Conservation (phyloP, 805 yeast species). For the Clavispora santaluciae region DNA sequence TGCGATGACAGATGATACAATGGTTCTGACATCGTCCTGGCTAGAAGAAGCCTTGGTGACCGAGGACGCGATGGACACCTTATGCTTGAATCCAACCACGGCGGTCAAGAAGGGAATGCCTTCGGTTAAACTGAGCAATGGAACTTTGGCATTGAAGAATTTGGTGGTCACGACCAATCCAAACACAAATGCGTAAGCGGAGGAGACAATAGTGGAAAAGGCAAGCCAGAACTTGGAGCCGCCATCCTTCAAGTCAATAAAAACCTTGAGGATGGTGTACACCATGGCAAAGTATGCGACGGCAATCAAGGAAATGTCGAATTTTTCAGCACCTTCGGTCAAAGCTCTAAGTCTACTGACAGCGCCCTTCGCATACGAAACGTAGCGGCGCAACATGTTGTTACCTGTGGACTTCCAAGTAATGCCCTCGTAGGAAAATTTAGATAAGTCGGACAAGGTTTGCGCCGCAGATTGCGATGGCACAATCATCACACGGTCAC, state of each 20-base stretch:
- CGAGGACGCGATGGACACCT: conserved; percentile 63
- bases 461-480: conserved; percentile 24
- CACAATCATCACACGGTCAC: conserved; percentile 38
- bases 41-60: conserved; percentile 41
- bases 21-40: conserved; percentile 36
- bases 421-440: conserved; percentile 37
- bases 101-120: conserved; percentile 93
- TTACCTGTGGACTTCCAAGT: conserved; percentile 60
- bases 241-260: conserved; percentile 64
- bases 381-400: conserved; percentile 52
- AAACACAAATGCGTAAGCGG: conserved; percentile 76
- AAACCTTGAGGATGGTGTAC: conserved; percentile 72
- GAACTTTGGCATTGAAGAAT: conserved; percentile 54
- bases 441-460: conserved; percentile 21
- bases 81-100: conserved; percentile 86
- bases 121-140: conserved; percentile 74
- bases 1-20: conserved; percentile 39
- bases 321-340: conserved; percentile 71
- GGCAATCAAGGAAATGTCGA: conserved; percentile 75
- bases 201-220: conserved; percentile 69
- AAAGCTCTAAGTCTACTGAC: conserved; percentile 39
- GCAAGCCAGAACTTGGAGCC: conserved; percentile 91
- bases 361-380: conserved; percentile 44
- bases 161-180: conserved; percentile 61
- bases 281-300: conserved; percentile 85